Evolutionary conservation across 108 stramenopile genomes (phyloP), one percentile per base, ranked within the genome.

Genomic region (Asterionellopsis glacialis): DNA sequence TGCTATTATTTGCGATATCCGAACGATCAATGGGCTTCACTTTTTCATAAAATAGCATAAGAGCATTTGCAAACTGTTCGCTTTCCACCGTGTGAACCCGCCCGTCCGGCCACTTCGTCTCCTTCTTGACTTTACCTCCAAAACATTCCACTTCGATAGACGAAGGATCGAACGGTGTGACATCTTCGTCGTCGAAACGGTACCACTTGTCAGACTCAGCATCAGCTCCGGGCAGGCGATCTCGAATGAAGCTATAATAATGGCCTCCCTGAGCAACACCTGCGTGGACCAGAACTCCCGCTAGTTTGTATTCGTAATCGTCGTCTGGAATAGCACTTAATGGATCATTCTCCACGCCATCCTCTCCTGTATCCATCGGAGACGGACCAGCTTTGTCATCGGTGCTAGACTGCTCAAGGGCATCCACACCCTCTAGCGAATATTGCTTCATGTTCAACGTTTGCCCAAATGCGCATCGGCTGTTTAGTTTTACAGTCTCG

Each of bases 401-500:
- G 9, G 70, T 60, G 16, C 63, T 62, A 5, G 57, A 70, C 55
- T 79, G 61, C 62, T 91, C 87, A 26, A 80, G 60, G 33, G 80
- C 76, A 58, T 98, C 95, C 14, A 91, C 71, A 9, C 95, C 98
- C 74, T 96, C 93, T 22, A 93, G 66, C 14, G 95, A 97, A 66
- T 96, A 98, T 42, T 77, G 87, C 64, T 96, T 96, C 85, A 98
- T 77, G 55, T 98, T 97, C 52, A 98, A 70, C 11, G 81, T 81
- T 65, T 93, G 79, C 45, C 90, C 95, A 62, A 98, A 98, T 33
- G 91, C 93, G 59, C 91, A 92, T 15, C 95, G 84, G 64, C 89
- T 92, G 63, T 98, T 98, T 51, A 98, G 62, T 69, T 98, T 98
- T 24, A 98, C 98, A n/a, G 98, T 98, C 67, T 98, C 98, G 61